phyloP scores from a whole-genome alignment of 2,329 filamentous ascomycete species.

The Ophiocordyceps camponoti-saundersi region DNA sequence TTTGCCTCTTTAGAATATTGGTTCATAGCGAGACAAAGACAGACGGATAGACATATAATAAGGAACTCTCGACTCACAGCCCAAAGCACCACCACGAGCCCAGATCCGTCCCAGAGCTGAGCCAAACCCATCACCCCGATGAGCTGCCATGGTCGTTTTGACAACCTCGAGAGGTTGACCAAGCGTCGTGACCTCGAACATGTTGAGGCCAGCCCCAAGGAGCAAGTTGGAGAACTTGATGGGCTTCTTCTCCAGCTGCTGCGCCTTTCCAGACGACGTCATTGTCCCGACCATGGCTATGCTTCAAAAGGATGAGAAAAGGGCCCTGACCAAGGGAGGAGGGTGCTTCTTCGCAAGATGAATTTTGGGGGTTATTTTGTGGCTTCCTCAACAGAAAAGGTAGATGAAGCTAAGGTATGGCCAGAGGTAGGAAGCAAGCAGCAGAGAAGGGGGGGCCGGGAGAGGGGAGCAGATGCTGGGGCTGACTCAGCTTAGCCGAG shows the following conservation, averaged over 20 bases:
- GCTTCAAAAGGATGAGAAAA: slow-evolving; percentile 15
- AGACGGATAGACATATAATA: background rate
- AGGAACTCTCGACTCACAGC: slow-evolving; percentile 50
- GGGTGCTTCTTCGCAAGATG: slow-evolving; percentile 63
- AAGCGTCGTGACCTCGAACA: slow-evolving; percentile 67
- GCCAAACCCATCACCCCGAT: slow-evolving; percentile 75
- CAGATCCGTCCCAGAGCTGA: slow-evolving; percentile 75
- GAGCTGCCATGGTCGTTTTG: slow-evolving; percentile 99
- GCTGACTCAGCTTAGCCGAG: background rate
- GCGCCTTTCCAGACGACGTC: slow-evolving; percentile 29
- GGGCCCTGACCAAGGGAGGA: slow-evolving; percentile 98
- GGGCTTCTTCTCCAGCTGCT: slow-evolving; percentile 87
- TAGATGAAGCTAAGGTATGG: no score
- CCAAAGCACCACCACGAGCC: slow-evolving; percentile 80
- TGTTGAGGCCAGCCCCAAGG: slow-evolving; percentile 80
- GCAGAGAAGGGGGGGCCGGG: slow-evolving; percentile 5
- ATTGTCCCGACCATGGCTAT: slow-evolving; percentile 45
- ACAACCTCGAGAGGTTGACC: slow-evolving; percentile 85
- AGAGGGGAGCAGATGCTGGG: no score
- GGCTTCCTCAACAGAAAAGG: no score
- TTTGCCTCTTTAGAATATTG: slow-evolving; percentile 1
- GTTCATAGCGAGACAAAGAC: background rate
- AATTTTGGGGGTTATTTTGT: slow-evolving; percentile 10
- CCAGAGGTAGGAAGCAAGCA: background rate
- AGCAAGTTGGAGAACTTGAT: slow-evolving; percentile 99